These are phyloP conservation scores for Hyphodiscus sp. DNA, from an alignment of 2,329 filamentous ascomycete species.

Conservation along the genomic window DNA sequence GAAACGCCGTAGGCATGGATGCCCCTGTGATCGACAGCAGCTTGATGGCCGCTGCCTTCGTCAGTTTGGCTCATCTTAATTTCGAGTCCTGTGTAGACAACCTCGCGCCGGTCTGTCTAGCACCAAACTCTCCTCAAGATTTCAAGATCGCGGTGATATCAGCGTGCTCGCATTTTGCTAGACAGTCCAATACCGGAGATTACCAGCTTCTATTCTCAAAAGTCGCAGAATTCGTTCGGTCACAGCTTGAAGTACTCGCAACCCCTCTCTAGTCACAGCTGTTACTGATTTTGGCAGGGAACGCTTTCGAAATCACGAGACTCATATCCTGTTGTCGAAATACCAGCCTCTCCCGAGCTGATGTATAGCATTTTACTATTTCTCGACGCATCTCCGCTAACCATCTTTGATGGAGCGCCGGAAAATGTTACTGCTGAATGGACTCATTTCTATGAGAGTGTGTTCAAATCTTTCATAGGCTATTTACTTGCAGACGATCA, in stretches of 20 bases:
- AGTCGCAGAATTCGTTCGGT: constrained; percentile 49
- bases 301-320: constrained; percentile 19
- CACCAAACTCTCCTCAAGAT: constrained; percentile 46
- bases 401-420: constrained; percentile 39
- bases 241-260: constrained; percentile 45
- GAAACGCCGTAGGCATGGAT: constrained; percentile 41
- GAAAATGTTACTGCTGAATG: constrained; percentile 30
- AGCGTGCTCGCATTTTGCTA: constrained; percentile 56
- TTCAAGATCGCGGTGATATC: constrained; percentile 60
- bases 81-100: constrained; percentile 51
- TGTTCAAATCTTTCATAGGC: constrained; percentile 23
- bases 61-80: constrained; percentile 56
- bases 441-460: constrained; percentile 30
- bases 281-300: constrained; percentile 20
- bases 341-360: constrained; percentile 36
- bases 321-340: constrained; percentile 32
- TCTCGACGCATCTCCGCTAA: constrained; percentile 46
- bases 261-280: neutral
- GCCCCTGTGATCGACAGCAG: constrained; percentile 52
- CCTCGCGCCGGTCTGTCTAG: constrained; percentile 50
- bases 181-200: constrained; percentile 40
- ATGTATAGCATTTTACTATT: constrained; percentile 51
- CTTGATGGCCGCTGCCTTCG: constrained; percentile 60
- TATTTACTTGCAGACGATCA: constrained; percentile 29
- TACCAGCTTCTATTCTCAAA: constrained; percentile 51